Evolutionary conservation across 768 basidiomycete species (phyloP).

Genomic region (Amanita thiersii): DNA sequence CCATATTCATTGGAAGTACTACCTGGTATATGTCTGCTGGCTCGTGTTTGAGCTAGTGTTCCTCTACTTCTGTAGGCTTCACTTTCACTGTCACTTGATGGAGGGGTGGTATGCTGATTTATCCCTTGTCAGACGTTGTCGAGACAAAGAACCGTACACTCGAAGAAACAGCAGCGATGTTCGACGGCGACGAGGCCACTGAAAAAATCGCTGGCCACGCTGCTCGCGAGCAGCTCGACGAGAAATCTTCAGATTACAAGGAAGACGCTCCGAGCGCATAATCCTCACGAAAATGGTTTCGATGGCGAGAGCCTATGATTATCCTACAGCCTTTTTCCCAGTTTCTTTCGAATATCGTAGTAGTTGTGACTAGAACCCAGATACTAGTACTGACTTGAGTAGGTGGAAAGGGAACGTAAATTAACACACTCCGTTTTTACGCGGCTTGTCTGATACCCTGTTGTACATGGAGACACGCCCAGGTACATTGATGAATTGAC

Average conservation of each 20-base stretch:
- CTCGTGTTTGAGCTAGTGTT: conserved; percentile 58
- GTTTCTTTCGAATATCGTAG: too few species aligned
- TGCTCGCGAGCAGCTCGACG: conserved; percentile 11
- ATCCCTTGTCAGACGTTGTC: conserved; percentile 31
- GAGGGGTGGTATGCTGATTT: conserved; percentile 6
- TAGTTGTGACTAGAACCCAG: too few species aligned
- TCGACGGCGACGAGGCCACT: conserved; percentile 58
- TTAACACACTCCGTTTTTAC: too few species aligned
- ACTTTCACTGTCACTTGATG: background rate
- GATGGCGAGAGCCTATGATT: too few species aligned
- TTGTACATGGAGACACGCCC: too few species aligned
- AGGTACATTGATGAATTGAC: too few species aligned
- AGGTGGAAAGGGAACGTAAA: too few species aligned
- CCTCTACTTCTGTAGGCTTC: conserved; percentile 45
- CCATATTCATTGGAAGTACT: conserved; percentile 67
- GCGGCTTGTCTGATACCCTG: too few species aligned
- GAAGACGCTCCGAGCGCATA: too few species aligned
- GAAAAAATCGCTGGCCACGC: conserved; percentile 23
- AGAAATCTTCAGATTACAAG: background rate
- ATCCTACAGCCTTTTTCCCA: too few species aligned
- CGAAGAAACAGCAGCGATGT: conserved; percentile 76
- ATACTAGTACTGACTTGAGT: too few species aligned
- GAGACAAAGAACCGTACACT: conserved; percentile 70
- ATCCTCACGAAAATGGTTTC: too few species aligned
- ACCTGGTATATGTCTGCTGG: conserved; percentile 70